Percentiles rank a stretch among this genome's conserved stretches.
These are phyloP conservation scores for Amanita fuliginea DNA, from an alignment of 768 basidiomycete genomes.

Conservation along the genomic window DNA sequence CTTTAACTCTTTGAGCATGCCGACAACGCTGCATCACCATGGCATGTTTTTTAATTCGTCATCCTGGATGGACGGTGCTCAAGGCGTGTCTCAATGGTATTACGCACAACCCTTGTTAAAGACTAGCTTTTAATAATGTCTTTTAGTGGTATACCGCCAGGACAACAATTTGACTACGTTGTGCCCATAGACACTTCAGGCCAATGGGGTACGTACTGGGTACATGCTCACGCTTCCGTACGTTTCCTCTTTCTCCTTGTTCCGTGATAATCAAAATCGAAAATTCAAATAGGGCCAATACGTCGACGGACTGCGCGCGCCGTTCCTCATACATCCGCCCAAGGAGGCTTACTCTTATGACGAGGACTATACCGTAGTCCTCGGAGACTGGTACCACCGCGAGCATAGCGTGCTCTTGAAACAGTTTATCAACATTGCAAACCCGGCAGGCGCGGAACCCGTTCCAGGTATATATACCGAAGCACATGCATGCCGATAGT, in stretches of 20 bases:
- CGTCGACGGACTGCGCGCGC: conserved; percentile 86
- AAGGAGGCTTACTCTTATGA: conserved; percentile 69
- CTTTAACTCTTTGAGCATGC: conserved; percentile 54
- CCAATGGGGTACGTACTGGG: conserved; percentile 79
- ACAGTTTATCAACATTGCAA: conserved; percentile 56
- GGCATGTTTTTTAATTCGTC: conserved; percentile 91
- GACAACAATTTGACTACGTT: conserved; percentile 59
- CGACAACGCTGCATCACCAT: conserved; percentile 79
- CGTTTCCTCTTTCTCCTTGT: conserved; percentile 10
- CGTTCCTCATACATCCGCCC: conserved; percentile 65
- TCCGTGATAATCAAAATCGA: conserved; percentile 1
- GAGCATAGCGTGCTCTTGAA: conserved; percentile 53
- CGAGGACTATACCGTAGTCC: conserved; percentile 78
- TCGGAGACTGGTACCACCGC: conserved; percentile 91
- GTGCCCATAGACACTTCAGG: conserved; percentile 58
- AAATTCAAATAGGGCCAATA: conserved; percentile 59
- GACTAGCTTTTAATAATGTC: not conserved
- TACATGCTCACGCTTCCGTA: conserved; percentile 55
- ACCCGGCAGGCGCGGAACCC: conserved; percentile 83
- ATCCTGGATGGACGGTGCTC: conserved; percentile 85
- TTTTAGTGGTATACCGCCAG: conserved; percentile 66
- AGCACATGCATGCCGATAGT: not conserved
- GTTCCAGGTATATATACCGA: conserved; percentile 49
- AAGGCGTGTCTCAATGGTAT: conserved; percentile 76
- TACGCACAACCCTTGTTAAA: conserved; percentile 6